Evolutionary conservation across 1,139 yeast genomes (phyloP), one percentile per base, ranked within the genome.

Genomic region (Geotrichum europaeum): DNA sequence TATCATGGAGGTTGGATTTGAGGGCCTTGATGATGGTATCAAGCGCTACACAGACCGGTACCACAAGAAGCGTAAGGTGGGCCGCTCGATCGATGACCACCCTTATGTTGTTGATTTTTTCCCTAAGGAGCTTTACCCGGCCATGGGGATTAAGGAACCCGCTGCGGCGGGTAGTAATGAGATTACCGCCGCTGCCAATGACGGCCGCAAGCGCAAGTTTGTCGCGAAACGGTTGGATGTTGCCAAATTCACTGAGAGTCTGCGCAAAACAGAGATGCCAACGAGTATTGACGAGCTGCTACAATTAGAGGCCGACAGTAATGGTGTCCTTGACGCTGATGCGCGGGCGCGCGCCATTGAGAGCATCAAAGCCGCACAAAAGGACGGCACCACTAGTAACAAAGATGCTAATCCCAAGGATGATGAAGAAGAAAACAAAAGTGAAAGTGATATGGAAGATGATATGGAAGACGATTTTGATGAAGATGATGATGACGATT

Each of bases 401-500:
- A 53, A 60, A 49, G 78, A 72, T 1, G 78, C 69, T 10, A 81
- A 76, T 50, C 77, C 75, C n/a, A 85, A 81, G 52, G 84, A 80
- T 43, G 75, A 71, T 13, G 76, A 78, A 34, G 82, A 79, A 54
- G 87, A 82, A 36, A 65, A 62, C 34, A 69, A 68, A 60, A 84
- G 81, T 51, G 85, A 80, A 62, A 86, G 83, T 60, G 89, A 84
- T 55, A 87, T 83, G 62, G 87, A 83, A 53, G 90, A 85, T 60
- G 87, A 84, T 63, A 89, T 85, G 65, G 89, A 84, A 65, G 89
- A 87, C 55, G 95, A 87, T 63, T 94, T 87, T 60, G 94, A 86
- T 64, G 85, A 81, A 47, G 89, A 83, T 65, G 91, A 85, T 63
- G 90, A 86, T 64, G 96, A 89, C 70, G 84, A 82, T 66, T 84